These are phyloP conservation scores for Ustilago sp. DNA, from an alignment of 1,284 basidiomycete genomes.

Conservation along the genomic window DNA sequence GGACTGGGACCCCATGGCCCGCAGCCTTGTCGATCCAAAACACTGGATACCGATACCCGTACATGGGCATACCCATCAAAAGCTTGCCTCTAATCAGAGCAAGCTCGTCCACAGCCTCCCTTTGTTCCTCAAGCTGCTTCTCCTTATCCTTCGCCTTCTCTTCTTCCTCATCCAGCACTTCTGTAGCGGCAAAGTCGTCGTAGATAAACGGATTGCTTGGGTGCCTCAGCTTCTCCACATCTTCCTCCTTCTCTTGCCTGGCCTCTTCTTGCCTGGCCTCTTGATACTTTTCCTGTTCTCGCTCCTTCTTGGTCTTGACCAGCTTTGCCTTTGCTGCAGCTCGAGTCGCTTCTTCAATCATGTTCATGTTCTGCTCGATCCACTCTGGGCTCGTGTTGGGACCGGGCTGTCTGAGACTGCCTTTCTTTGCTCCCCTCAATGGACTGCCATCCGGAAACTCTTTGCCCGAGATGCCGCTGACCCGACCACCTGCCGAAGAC, in stretches of 20 bases:
- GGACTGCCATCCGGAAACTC: conserved; percentile 42
- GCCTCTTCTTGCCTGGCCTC: conserved; percentile 1
- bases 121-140: neutral
- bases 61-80: conserved; percentile 50
- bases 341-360: conserved; percentile 19
- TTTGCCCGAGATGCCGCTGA: conserved; percentile 14
- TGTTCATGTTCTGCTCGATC: conserved; percentile 39
- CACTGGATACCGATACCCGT: conserved; percentile 46
- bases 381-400: conserved; percentile 50
- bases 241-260: neutral
- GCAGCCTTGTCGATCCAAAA: conserved; percentile 37
- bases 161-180: conserved; percentile 22
- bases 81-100: conserved; percentile 24
- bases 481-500: conserved; percentile 28
- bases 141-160: neutral
- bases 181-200: conserved; percentile 12
- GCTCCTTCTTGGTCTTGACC: conserved; percentile 4
- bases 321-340: conserved; percentile 11
- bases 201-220: conserved; percentile 31
- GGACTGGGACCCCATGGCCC: conserved; percentile 25
- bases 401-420: conserved; percentile 38
- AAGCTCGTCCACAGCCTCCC: conserved; percentile 3
- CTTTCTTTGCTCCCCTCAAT: conserved; percentile 38
- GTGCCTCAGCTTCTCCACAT: conserved; percentile 22
- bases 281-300: neutral